Percentiles rank a stretch among this genome's conserved stretches.
phyloP scores from a whole-genome alignment of 2,329 filamentous ascomycete species.

The Chaetomium strumarium region DNA sequence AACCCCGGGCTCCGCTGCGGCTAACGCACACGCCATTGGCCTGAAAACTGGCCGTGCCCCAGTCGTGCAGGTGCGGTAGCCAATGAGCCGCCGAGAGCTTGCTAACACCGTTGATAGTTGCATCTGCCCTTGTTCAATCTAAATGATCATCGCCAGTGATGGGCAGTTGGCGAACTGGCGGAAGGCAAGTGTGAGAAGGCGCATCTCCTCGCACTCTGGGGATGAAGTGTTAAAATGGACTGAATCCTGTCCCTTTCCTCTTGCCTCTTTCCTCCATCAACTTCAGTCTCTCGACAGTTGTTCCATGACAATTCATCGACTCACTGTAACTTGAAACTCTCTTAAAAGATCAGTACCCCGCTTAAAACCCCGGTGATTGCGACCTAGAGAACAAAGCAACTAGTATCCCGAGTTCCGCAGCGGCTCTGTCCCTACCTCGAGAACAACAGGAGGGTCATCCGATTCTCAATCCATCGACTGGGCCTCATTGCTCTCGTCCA shows the following conservation, averaged over 20 bases:
- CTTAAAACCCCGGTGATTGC: conserved; percentile 1
- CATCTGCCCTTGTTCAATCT: conserved; percentile 15
- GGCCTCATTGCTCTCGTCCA: conserved; percentile 10
- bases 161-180: too few species aligned
- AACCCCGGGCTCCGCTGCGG: conserved; percentile 2
- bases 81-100: conserved; percentile 12
- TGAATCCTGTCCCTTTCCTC: conserved; percentile 1
- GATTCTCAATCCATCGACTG: conserved; percentile 19
- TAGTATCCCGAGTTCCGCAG: neutral
- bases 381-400: neutral
- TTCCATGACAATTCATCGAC: conserved; percentile 14
- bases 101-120: conserved; percentile 14
- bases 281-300: neutral
- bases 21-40: conserved; percentile 18
- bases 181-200: too few species aligned
- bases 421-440: neutral
- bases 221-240: too few species aligned
- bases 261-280: neutral
- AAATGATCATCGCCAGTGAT: neutral
- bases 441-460: neutral
- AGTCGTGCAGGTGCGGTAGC: conserved; percentile 4
- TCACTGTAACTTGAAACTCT: conserved; percentile 4
- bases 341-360: conserved; percentile 11
- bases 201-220: too few species aligned
- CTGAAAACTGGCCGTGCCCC: neutral